phyloP scores from a whole-genome alignment of 805 yeast genomes.

The Lipomyces spencermartinsiae region DNA sequence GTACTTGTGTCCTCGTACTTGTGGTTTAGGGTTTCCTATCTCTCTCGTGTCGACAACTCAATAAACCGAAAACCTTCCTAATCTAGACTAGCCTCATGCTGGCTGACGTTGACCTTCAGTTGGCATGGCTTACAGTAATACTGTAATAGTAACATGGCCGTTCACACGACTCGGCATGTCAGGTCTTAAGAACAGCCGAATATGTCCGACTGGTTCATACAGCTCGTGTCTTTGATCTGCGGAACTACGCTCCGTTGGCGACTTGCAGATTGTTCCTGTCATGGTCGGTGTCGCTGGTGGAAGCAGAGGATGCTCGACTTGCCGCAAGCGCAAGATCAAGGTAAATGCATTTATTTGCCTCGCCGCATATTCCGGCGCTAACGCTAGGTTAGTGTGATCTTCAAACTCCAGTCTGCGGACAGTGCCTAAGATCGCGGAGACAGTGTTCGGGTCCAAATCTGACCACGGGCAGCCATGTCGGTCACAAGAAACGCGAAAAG shows the following conservation, averaged over 20 bases:
- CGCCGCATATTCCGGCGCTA: not conserved
- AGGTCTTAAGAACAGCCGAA: no score
- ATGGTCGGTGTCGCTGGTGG: slow-evolving; percentile 24
- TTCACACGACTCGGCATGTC: not conserved
- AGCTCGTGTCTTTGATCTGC: not conserved
- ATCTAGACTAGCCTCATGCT: not conserved
- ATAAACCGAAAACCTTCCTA: not conserved
- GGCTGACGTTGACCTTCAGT: not conserved
- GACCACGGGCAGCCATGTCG: not conserved
- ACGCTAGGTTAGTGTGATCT: slow-evolving; percentile 14
- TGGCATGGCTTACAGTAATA: not conserved
- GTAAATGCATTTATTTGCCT: not conserved
- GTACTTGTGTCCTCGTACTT: no score
- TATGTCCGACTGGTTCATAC: not conserved
- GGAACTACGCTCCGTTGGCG: not conserved
- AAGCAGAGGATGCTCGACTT: slow-evolving; percentile 18
- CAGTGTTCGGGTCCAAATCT: slow-evolving; percentile 16
- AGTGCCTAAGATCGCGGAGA: slow-evolving; percentile 15
- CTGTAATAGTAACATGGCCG: no score
- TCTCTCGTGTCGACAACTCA: not conserved
- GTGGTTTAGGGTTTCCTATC: no score
- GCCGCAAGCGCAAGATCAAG: slow-evolving; percentile 19
- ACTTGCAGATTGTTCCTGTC: not conserved
- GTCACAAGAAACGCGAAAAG: no score
- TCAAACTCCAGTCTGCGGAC: slow-evolving; percentile 11